These are phyloP conservation scores for Colletotrichum echinochloae DNA, from an alignment of 2,329 filamentous ascomycete species.

Conservation along the genomic window DNA sequence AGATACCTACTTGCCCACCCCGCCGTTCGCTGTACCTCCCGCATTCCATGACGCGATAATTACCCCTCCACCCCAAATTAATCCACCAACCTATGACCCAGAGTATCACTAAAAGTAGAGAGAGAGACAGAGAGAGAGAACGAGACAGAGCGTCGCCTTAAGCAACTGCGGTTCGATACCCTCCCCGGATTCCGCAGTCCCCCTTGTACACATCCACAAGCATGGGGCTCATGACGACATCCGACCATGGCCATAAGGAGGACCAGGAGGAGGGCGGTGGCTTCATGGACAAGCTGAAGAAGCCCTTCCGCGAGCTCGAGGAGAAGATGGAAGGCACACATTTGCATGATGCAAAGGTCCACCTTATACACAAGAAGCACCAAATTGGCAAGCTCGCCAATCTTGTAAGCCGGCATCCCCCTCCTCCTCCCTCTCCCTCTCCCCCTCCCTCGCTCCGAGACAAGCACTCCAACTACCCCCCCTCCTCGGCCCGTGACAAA, in stretches of 20 bases:
- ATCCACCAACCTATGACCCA: constrained; percentile 15
- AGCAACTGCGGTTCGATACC: neutral
- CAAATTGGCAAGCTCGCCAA: constrained; percentile 74
- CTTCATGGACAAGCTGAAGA: constrained; percentile 62
- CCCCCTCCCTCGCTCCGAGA: neutral
- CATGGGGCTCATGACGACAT: constrained; percentile 34
- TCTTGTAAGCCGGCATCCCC: constrained; percentile 57
- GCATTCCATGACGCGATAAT: constrained; percentile 12
- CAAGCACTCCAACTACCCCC: constrained; percentile 8
- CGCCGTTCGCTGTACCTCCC: constrained; percentile 10
- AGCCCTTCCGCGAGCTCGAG: constrained; percentile 59
- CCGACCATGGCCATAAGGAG: constrained; percentile 33
- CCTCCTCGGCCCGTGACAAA: constrained; percentile 3
- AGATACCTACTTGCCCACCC: constrained; percentile 14
- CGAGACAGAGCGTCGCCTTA: neutral
- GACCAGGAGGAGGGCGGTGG: constrained; percentile 46
- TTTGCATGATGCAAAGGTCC: constrained; percentile 68
- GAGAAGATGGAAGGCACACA: constrained; percentile 67
- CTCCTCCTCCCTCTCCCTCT: neutral
- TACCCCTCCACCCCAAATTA: constrained; percentile 20
- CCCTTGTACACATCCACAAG: neutral
- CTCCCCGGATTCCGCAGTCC: neutral
- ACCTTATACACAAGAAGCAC: constrained; percentile 72
- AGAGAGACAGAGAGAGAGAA: neutral
- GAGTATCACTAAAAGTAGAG: constrained; percentile 6